phyloP scores from a whole-genome alignment of 2,329 filamentous ascomycete species.

The Emergomyces pasteurianus region DNA sequence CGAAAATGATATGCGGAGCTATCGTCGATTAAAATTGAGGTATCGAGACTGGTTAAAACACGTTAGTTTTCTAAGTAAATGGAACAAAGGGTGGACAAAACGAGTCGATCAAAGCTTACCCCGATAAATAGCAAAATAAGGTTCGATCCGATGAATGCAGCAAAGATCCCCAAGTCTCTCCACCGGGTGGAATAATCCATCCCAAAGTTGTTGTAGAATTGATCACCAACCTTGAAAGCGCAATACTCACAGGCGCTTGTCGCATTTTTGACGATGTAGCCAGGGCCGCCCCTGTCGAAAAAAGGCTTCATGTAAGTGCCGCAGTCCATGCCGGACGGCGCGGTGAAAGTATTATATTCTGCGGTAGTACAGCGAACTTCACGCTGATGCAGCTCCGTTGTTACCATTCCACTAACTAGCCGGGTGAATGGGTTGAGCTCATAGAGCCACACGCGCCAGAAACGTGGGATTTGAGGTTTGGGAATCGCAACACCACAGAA shows the following conservation, averaged over 20 bases:
- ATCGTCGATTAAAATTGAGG: slow-evolving; percentile 34
- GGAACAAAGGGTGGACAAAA: slow-evolving; percentile 3
- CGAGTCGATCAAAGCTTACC: slow-evolving; percentile 37
- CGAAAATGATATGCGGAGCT: neutral
- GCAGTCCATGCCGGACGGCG: slow-evolving; percentile 54
- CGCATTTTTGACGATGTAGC: slow-evolving; percentile 35
- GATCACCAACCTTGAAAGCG: slow-evolving; percentile 64
- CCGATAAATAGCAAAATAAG: slow-evolving; percentile 51
- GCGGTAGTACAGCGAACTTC: slow-evolving; percentile 21
- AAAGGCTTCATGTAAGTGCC: slow-evolving; percentile 36
- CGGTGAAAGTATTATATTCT: slow-evolving; percentile 24
- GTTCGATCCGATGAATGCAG: slow-evolving; percentile 67
- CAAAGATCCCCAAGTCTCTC: slow-evolving; percentile 70
- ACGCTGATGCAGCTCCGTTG: slow-evolving; percentile 22
- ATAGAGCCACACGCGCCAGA: slow-evolving; percentile 77
- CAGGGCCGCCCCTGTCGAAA: slow-evolving; percentile 34
- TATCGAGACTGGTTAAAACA: slow-evolving; percentile 25
- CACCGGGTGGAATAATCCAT: slow-evolving; percentile 59
- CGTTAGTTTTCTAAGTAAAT: slow-evolving; percentile 6
- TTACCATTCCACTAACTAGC: slow-evolving; percentile 30
- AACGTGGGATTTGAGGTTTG: slow-evolving; percentile 48
- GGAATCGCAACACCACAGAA: slow-evolving; percentile 46
- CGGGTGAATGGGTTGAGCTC: slow-evolving; percentile 56
- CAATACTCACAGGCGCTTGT: slow-evolving; percentile 41
- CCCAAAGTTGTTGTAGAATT: slow-evolving; percentile 61